These are phyloP conservation scores for Bruguiera gymnorhiza DNA, from an alignment of 345 rosid genomes.

Conservation along the genomic window DNA sequence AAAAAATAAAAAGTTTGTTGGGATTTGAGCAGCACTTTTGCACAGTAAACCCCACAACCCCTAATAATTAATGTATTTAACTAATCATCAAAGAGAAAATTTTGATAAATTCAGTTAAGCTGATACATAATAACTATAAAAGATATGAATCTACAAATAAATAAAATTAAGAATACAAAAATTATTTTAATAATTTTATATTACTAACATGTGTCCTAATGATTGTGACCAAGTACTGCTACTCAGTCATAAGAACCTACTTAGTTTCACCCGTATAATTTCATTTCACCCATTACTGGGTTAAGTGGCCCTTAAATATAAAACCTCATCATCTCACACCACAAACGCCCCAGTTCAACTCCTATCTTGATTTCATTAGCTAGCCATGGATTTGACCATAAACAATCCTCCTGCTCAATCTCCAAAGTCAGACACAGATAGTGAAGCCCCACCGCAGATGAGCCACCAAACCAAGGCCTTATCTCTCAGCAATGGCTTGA, in stretches of 20 bases:
- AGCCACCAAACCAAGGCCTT: constrained; percentile 22
- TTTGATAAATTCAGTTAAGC: no score
- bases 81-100: background rate
- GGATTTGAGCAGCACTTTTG: background rate
- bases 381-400: constrained; percentile 19
- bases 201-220: no score
- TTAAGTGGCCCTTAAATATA: no score
- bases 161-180: no score
- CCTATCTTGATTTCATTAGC: background rate
- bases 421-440: constrained; percentile 18
- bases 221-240: no score
- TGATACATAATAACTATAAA: no score
- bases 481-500: constrained; percentile 12
- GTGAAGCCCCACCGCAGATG: constrained; percentile 23
- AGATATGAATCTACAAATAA: no score
- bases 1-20: background rate
- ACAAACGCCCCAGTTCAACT: background rate
- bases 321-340: background rate
- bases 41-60: background rate
- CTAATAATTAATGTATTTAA: background rate
- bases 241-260: background rate
- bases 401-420: background rate
- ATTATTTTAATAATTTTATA: no score
- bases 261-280: background rate
- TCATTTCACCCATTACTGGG: background rate